These are phyloP conservation scores for Phytophthora macrochlamydospora DNA, from an alignment of 352 stramenopile species.

Conservation along the genomic window DNA sequence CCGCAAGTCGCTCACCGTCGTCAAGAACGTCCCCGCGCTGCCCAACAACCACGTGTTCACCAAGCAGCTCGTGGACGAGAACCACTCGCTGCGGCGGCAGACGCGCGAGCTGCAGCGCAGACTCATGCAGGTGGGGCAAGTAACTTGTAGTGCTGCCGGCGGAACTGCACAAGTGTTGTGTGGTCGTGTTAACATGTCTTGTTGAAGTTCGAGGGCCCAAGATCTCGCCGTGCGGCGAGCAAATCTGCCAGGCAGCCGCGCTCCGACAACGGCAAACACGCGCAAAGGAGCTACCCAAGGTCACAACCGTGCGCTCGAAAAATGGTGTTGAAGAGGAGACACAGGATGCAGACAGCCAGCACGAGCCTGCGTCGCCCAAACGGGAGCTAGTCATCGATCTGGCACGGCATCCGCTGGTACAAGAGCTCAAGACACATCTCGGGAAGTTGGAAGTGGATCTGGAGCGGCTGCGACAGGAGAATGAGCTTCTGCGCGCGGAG, in stretches of 20 bases:
- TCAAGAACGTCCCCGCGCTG: constrained; percentile 59
- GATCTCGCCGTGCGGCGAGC: constrained; percentile 2
- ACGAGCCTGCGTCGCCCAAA: background rate
- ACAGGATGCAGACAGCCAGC: background rate
- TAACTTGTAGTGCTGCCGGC: background rate
- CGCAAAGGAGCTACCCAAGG: no score
- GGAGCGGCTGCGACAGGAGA: constrained; percentile 52
- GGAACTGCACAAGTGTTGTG: background rate
- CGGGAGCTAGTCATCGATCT: constrained; percentile 1
- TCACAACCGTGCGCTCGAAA: background rate
- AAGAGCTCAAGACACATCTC: constrained; percentile 47
- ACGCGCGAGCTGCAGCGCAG: constrained; percentile 44
- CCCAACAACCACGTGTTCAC: constrained; percentile 74
- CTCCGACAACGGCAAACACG: constrained; percentile 4
- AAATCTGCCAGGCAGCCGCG: background rate
- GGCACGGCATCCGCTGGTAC: constrained; percentile 30
- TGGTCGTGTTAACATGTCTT: background rate
- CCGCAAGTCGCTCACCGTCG: constrained; percentile 49
- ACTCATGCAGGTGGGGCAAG: constrained; percentile 42
- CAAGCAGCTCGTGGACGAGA: constrained; percentile 70
- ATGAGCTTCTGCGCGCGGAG: constrained; percentile 52
- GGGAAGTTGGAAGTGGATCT: constrained; percentile 51
- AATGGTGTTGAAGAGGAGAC: no score
- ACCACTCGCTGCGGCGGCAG: constrained; percentile 42
- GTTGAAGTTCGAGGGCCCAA: constrained; percentile 24